Evolutionary conservation across 2,329 filamentous ascomycete genomes (phyloP), one percentile per base, ranked within the genome.

Genomic region (Chaetothyriales sp.): DNA sequence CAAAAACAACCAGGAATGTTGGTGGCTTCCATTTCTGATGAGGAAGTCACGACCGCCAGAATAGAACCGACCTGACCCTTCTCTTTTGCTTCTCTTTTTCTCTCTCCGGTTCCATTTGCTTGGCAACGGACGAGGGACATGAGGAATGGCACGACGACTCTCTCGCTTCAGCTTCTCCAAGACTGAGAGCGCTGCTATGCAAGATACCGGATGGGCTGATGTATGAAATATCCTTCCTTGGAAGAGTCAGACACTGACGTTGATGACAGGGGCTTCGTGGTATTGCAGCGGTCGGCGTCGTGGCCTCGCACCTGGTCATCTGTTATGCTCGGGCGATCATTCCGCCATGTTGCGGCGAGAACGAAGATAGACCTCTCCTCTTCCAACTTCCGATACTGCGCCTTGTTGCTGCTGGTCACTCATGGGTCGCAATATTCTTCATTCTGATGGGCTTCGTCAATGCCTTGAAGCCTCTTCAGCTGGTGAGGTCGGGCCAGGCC

Each of bases 351-450:
- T 65, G 66, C 32, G 65, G 65, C 2, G 60, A 67, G 1, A 49
- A 46, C 28, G 52, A 49, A 28, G 39, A 19, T 5, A 47, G 18
- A 8, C 72, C 75, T 4, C 68, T 70, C 47, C 56, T 78, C 26
- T 70, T 80, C 53, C 78, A 82, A 63, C 68, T 72, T 43, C 79
- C 78, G 12, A 75, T 77, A 58, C 65, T 81, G 52, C 75, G 79
- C 51, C 72, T 82, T 46, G 67, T 76, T 42, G 69, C 75, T 47
- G 77, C 79, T 59, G 78, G 80, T 19, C 73, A 81, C 15, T 76
- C 79, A 45, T 81, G 80, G 63, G 80, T 83, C 2, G 75, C 78
- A 12, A 78, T 83, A 55, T 83, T 83, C 64, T 75, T 80, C 59
- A 70, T 83, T 46, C 77, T 81, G 42, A 78, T 79, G 19, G 78